Conservation (phyloP, 192 early-diverging fungal genomes). For the Mortierella hygrophila region DNA sequence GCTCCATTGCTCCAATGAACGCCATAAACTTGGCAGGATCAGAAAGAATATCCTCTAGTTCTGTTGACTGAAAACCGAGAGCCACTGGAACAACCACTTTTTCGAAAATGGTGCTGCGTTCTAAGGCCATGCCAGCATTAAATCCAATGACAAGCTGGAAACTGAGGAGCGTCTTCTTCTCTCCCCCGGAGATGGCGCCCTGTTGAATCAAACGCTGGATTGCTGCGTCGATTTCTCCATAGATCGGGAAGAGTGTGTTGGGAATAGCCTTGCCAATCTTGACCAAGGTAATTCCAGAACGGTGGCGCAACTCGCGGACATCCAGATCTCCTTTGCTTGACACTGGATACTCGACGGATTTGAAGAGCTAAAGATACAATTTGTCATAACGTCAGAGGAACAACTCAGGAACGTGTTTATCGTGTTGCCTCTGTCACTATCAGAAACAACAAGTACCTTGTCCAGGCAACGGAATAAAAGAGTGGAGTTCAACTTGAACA, state of each 20-base stretch:
- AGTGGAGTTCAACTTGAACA: constrained; percentile 46
- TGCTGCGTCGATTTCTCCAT: constrained; percentile 31
- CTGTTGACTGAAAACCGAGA: constrained; percentile 8
- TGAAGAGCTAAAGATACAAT: constrained; percentile 25
- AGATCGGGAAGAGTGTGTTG: constrained; percentile 43
- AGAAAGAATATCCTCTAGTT: constrained; percentile 12
- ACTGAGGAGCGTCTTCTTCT: constrained; percentile 21
- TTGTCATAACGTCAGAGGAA: background rate
- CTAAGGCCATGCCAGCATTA: constrained; percentile 20
- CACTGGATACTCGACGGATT: constrained; percentile 32
- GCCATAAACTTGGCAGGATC: constrained; percentile 26
- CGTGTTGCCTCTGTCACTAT: too few species aligned
- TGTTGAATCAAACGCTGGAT: constrained; percentile 26
- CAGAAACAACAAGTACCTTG: constrained; percentile 14
- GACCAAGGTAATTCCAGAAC: constrained; percentile 36
- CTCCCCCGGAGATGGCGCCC: constrained; percentile 7
- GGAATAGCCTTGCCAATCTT: constrained; percentile 49
- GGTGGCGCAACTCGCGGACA: constrained; percentile 22
- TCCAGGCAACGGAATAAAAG: constrained; percentile 42
- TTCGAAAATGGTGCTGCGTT: constrained; percentile 23
- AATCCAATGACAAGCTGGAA: constrained; percentile 45
- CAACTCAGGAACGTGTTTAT: background rate
- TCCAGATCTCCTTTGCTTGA: background rate
- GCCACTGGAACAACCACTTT: constrained; percentile 31
- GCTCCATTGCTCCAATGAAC: constrained; percentile 33